These are phyloP conservation scores for Exobasidium rhododendri DNA, from an alignment of 1,284 basidiomycete species.

Conservation along the genomic window DNA sequence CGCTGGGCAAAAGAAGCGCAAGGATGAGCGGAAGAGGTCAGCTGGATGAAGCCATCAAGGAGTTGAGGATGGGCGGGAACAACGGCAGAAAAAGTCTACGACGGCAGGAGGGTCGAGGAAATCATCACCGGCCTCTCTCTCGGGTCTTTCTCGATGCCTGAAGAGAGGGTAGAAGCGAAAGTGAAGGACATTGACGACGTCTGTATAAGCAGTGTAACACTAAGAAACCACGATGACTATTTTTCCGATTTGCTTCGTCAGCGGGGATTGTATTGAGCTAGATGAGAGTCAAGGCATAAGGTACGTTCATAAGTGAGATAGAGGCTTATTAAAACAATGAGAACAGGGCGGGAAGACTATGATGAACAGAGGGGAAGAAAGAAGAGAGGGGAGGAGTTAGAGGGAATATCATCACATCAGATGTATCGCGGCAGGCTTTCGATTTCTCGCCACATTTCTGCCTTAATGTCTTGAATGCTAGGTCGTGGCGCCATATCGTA, in stretches of 20 bases:
- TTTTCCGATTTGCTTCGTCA: background rate
- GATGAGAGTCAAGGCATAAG: background rate
- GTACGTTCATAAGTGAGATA: background rate
- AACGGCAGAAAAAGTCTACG: conserved; percentile 9
- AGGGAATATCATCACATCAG: conserved; percentile 5
- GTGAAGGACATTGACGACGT: background rate
- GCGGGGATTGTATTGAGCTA: background rate
- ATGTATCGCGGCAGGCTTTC: conserved; percentile 37
- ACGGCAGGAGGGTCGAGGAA: background rate
- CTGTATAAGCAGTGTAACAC: too few relatives aligned
- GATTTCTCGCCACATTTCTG: conserved; percentile 35
- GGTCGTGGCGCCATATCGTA: conserved; percentile 22
- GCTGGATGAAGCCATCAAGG: conserved; percentile 44
- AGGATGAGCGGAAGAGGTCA: conserved; percentile 33
- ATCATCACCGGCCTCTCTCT: conserved; percentile 7
- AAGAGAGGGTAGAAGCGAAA: background rate
- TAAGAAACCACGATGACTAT: too few relatives aligned
- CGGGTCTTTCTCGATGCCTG: conserved; percentile 11
- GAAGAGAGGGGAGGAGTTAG: background rate
- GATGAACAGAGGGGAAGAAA: background rate
- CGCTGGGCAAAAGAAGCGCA: background rate
- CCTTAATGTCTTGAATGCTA: background rate
- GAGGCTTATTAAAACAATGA: background rate
- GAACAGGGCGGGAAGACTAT: too few relatives aligned
- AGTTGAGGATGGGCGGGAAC: conserved; percentile 26